Percentiles rank a stretch among this genome's conserved stretches.
phyloP scores from a whole-genome alignment of 805 yeast species.

The Wickerhamiella shivajii region DNA sequence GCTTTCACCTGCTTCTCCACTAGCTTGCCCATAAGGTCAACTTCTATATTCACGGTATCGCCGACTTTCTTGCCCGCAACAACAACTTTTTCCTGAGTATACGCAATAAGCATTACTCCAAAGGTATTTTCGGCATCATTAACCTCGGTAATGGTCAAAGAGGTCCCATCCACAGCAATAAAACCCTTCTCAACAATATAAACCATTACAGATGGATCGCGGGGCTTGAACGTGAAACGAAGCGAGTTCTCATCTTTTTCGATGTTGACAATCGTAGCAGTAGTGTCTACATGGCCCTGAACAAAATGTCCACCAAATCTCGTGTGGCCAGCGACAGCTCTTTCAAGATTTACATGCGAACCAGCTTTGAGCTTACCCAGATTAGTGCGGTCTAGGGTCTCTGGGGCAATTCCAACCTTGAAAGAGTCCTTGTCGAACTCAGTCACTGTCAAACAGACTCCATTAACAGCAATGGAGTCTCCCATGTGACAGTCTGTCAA shows the following conservation, averaged over 20 bases:
- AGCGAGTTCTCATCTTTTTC: conserved; percentile 59
- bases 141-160: conserved; percentile 74
- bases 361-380: conserved; percentile 47
- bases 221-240: conserved; percentile 55
- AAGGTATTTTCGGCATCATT: conserved; percentile 45
- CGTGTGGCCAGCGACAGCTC: conserved; percentile 74
- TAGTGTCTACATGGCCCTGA: conserved; percentile 93
- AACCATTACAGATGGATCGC: conserved; percentile 42
- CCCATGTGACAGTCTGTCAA: conserved; percentile 79
- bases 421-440: conserved; percentile 48
- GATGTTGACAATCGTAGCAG: conserved; percentile 45
- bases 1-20: conserved; percentile 70
- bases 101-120: conserved; percentile 79
- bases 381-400: conserved; percentile 71
- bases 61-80: conserved; percentile 52
- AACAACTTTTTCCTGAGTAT: conserved; percentile 72
- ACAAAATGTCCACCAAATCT: conserved; percentile 96
- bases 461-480: conserved; percentile 83
- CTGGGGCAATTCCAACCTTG: conserved; percentile 88
- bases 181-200: conserved; percentile 94
- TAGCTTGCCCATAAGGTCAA: conserved; percentile 84
- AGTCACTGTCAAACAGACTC: conserved; percentile 84
- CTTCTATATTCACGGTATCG: conserved; percentile 73
- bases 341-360: conserved; percentile 65
- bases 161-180: conserved; percentile 83